phyloP scores from a whole-genome alignment of 345 rosid species.

The Carallia pectinifolia region DNA sequence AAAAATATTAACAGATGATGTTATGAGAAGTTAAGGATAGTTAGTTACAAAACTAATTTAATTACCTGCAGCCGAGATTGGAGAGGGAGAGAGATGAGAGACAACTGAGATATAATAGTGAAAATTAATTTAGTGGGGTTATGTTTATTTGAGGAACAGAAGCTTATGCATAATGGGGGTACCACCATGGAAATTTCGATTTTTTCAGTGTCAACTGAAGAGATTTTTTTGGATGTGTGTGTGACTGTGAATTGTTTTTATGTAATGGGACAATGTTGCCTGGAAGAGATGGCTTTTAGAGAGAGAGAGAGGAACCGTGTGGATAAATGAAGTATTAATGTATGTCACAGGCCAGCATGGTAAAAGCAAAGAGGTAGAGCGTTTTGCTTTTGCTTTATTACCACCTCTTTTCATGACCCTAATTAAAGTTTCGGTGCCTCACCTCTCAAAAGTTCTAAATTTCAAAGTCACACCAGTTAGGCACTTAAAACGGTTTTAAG shows the following conservation, averaged over 20 bases:
- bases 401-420: slow-evolving; percentile 67
- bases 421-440: slow-evolving; percentile 36
- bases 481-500: no score
- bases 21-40: neutral
- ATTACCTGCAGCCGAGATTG: slow-evolving; percentile 13
- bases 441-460: no score
- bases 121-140: slow-evolving; percentile 10
- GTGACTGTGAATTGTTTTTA: neutral
- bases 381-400: slow-evolving; percentile 30
- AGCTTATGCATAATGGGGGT: slow-evolving; percentile 10
- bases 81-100: neutral
- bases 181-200: slow-evolving; percentile 19
- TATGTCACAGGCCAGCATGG: slow-evolving; percentile 51
- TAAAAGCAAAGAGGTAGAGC: slow-evolving; percentile 12
- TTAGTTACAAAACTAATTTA: neutral
- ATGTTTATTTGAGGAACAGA: slow-evolving; percentile 18
- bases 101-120: slow-evolving; percentile 26
- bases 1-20: slow-evolving; percentile 14
- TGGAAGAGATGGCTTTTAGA: slow-evolving; percentile 5
- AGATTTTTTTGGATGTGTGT: neutral
- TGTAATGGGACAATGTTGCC: neutral
- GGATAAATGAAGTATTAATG: slow-evolving; percentile 40
- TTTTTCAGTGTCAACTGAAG: neutral
- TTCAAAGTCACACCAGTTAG: no score
- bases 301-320: slow-evolving; percentile 28